Base-by-base conservation (phyloP, 1,284 basidiomycete species). In the Ustilago cynodontis region DNA sequence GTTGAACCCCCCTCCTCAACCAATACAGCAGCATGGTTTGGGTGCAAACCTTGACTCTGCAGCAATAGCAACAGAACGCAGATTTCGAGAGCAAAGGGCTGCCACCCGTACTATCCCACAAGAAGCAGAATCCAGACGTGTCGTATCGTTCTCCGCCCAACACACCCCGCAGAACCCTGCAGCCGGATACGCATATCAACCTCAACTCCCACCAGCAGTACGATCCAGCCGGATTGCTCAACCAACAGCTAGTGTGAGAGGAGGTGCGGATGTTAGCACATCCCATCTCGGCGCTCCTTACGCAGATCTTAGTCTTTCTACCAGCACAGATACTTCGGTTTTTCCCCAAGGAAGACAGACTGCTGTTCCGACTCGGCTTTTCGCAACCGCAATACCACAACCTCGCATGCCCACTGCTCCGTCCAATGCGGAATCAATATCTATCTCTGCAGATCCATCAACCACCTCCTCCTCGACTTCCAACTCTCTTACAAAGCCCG, bases 11-110 rank as follows among this genome's bases (percentile, higher is more conserved):
- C 39, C 11, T 29, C 54, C 2, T 35, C 50, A 35, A 35, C 53
- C 2, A 39, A 54, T 3, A 45, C 59, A 37, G 37, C 50, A 11
- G 20, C 52, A n/a, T n/a, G n/a, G n/a, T n/a, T n/a, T n/a, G 22
- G 45, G 10, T n/a, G 26, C 61, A 7, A 70, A 59, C 18, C 53
- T 72, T 14, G 70, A 72, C n/a, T 33, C 41, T 24, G 60, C 70
- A 1, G 70, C 70, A 1, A 18, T 64, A 10, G 64, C 60, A 6
- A 57, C 53, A 13, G 70, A 72, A 20, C 56, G 57, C 0, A 41
- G 70, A 2, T 63, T 72, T 2, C 43, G 60, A 0, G 59, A 62
- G 28, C 54, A 52, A 28, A 35, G 70, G 1, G 53, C 26, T 4
- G 59, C 55, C 2, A 31, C 26, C 20, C 24, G 47, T 7, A 43